Conservation (phyloP, 2,329 filamentous ascomycete genomes). For the Aspergillus sojae region DNA sequence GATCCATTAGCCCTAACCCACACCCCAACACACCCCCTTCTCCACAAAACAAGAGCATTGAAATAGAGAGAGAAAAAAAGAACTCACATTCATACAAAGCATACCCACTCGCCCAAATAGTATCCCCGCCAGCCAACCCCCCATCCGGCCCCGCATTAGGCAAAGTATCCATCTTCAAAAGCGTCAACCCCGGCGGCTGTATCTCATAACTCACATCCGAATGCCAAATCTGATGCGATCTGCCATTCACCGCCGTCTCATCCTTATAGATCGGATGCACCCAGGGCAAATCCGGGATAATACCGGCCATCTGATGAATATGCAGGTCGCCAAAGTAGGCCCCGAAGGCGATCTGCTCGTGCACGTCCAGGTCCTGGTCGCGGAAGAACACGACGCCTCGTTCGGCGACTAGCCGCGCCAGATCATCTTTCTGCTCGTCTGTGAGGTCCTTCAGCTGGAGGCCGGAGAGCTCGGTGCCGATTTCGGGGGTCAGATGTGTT, state of each 20-base stretch:
- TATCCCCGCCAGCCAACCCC: neutral
- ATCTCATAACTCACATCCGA: constrained; percentile 31
- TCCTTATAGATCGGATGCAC: constrained; percentile 12
- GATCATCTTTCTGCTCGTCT: constrained; percentile 57
- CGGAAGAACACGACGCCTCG: constrained; percentile 61
- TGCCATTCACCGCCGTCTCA: constrained; percentile 3
- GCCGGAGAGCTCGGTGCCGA: constrained; percentile 54
- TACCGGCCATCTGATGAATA: constrained; percentile 23
- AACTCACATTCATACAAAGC: neutral
- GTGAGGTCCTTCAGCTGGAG: constrained; percentile 53
- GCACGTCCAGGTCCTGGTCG: constrained; percentile 51
- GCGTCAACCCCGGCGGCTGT: constrained; percentile 33
- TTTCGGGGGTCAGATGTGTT: constrained; percentile 19
- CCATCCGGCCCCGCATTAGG: constrained; percentile 25
- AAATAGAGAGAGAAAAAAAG: neutral
- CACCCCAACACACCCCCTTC: neutral
- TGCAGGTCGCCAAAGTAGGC: constrained; percentile 32
- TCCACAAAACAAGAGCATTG: neutral
- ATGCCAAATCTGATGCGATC: constrained; percentile 22
- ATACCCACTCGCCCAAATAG: neutral
- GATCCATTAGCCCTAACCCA: neutral
- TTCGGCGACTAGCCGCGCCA: constrained; percentile 63
- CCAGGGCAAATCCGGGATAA: constrained; percentile 12
- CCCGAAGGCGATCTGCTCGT: constrained; percentile 38
- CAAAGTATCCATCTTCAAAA: constrained; percentile 28